Evolutionary conservation across 768 basidiomycete genomes (phyloP).

Genomic region (Scleroderma citrinum): DNA sequence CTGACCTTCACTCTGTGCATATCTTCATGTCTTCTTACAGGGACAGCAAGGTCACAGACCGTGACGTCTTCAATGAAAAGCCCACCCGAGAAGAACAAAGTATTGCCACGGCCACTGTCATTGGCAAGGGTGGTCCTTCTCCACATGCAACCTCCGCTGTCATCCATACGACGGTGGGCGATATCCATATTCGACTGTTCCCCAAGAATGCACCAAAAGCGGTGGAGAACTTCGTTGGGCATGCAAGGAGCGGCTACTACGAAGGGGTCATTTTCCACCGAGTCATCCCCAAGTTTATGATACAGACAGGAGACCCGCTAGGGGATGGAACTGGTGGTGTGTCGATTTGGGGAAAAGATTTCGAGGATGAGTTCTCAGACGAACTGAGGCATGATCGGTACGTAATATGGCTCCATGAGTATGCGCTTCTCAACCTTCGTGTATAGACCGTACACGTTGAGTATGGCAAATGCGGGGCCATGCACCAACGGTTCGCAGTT

Average conservation of each 20-base stretch:
- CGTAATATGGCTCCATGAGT: slow-evolving; percentile 14
- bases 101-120: slow-evolving; percentile 58
- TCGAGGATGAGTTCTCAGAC: slow-evolving; percentile 91
- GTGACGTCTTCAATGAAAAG: slow-evolving; percentile 97
- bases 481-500: slow-evolving; percentile 94
- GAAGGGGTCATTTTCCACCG: slow-evolving; percentile 95
- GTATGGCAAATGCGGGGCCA: slow-evolving; percentile 92
- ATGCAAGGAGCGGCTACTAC: slow-evolving; percentile 83
- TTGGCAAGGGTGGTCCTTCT: slow-evolving; percentile 52
- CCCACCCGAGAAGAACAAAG: slow-evolving; percentile 95
- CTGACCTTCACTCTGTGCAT: neutral
- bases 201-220: slow-evolving; percentile 90
- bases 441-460: slow-evolving; percentile 84
- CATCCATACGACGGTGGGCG: slow-evolving; percentile 93
- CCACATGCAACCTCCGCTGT: slow-evolving; percentile 74
- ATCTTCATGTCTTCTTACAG: slow-evolving; percentile 31
- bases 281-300: slow-evolving; percentile 98
- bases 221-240: slow-evolving; percentile 97
- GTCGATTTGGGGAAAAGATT: slow-evolving; percentile 86
- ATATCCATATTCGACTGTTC: slow-evolving; percentile 86
- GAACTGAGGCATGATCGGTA: slow-evolving; percentile 88
- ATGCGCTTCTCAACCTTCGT: slow-evolving; percentile 2
- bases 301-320: slow-evolving; percentile 93
- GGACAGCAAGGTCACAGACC: slow-evolving; percentile 80
- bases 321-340: slow-evolving; percentile 91